Evolutionary conservation across 2,329 filamentous ascomycete species (phyloP).

Genomic region (Aspergillus pseudoterreus): DNA sequence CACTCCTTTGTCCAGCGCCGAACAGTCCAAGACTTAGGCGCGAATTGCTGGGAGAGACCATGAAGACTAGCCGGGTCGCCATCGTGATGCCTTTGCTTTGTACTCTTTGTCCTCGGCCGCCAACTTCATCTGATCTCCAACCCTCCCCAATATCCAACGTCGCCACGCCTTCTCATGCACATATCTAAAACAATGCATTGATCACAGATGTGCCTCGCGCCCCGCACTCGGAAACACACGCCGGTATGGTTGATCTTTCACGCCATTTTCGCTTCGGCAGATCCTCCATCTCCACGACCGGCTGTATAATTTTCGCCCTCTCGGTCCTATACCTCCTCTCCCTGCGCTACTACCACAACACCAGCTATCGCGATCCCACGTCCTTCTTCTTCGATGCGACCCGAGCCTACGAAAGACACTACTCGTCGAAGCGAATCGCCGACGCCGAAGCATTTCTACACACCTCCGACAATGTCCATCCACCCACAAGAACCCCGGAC

Average conservation of each 20-base stretch:
- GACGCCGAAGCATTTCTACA: slow-evolving; percentile 9
- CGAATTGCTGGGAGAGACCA: too few species aligned
- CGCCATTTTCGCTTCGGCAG: not conserved
- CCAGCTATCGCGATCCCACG: slow-evolving; percentile 12
- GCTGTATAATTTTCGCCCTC: not conserved
- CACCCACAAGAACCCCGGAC: not conserved
- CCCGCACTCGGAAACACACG: not conserved
- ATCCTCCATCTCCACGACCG: slow-evolving; percentile 1
- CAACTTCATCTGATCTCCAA: not conserved
- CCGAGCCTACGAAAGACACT: slow-evolving; percentile 9
- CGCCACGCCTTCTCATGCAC: not conserved
- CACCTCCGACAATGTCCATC: not conserved
- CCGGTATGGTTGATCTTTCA: not conserved
- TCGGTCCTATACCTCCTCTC: slow-evolving; percentile 9
- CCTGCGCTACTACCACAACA: slow-evolving; percentile 8
- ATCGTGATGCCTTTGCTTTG: too few species aligned
- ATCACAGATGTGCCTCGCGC: not conserved
- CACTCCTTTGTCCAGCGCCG: too few species aligned
- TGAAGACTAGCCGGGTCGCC: too few species aligned
- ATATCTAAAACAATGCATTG: too few species aligned
- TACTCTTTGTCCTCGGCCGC: not conserved
- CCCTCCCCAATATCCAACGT: too few species aligned
- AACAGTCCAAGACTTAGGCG: too few species aligned
- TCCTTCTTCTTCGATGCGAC: slow-evolving; percentile 13
- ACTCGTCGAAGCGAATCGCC: slow-evolving; percentile 6